phyloP scores from a whole-genome alignment of 1,139 yeast genomes.

The Blastobotrys apis region DNA sequence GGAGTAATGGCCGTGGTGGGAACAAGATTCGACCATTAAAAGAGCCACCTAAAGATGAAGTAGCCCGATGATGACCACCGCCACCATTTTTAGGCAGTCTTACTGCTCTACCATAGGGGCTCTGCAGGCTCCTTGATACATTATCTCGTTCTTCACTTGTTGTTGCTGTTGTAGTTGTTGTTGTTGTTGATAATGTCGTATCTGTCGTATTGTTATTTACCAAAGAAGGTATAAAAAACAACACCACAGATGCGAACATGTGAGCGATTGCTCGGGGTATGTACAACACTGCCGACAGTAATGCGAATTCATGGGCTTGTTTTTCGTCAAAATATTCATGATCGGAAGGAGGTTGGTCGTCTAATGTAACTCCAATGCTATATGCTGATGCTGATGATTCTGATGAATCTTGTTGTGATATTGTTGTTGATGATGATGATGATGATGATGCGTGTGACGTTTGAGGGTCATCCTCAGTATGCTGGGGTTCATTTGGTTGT shows the following conservation, averaged over 20 bases:
- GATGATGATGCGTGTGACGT: background rate
- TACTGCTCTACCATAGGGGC: conserved; percentile 15
- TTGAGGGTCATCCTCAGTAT: background rate
- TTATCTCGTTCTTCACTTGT: background rate
- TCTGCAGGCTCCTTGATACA: conserved; percentile 16
- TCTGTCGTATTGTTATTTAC: background rate
- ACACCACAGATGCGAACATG: background rate
- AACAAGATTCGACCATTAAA: conserved; percentile 2
- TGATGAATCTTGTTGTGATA: conserved; percentile 1
- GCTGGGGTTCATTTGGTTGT: no score
- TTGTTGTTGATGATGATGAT: background rate
- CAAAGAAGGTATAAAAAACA: background rate
- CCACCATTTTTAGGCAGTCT: conserved; percentile 2
- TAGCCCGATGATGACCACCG: background rate
- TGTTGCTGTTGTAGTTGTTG: background rate
- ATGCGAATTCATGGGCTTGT: background rate
- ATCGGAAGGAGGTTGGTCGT: no score
- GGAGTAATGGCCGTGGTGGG: conserved; percentile 15
- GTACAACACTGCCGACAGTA: conserved; percentile 2
- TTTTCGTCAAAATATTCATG: no score
- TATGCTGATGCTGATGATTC: background rate
- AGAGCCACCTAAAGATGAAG: background rate
- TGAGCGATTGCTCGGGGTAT: conserved; percentile 4
- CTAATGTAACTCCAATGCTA: no score
- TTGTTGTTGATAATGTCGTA: background rate